Base-by-base conservation (phyloP, 2,329 filamentous ascomycete species). In the Fusarium nanum region DNA sequence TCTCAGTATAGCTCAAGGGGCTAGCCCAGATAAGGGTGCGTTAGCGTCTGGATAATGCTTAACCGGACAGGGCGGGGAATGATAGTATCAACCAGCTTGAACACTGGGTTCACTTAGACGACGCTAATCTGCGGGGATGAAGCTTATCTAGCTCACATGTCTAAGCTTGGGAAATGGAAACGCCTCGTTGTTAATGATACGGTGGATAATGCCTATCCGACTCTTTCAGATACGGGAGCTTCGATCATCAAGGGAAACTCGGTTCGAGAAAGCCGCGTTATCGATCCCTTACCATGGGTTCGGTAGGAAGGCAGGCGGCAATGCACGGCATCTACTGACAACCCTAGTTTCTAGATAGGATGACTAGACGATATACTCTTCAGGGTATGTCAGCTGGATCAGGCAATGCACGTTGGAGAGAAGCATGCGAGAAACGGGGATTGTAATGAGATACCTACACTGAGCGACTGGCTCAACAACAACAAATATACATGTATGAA, bases 21-120 rank as follows among this genome's bases (percentile, higher is more conserved):
- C 40, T 20, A 47, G 44, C 23, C 52, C 10, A 7, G 30, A 22
- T 23, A 6, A 55, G 28, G 3, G 6, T 13, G 1, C 23, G 12
- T 32, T 55, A 44, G 16, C 14, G 7, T 9, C 41, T 56, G 41
- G 53, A 37, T 48, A 56, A 56, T 56, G 41, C 41, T 20, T 56
- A 37, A 11, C 41, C 41, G 28, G 42, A 34, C 20, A 48, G 53
- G 14, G 20, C 30, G 1, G 5, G 6, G 37, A 27, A 16, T 18
- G 32, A 34, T 34, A 32, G 9, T 34, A 34, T 28, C 27, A 12
- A 11, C 27, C 11, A 28, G 32, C 32, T 46, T 27, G 16, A 9
- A 27, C 18, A 3, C 11, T 20, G n/a, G 1, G n/a, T 12, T 27
- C 20, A 6, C 40, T 30, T 46, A 12, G 13, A 1, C 23, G 7